A percentile compares a stretch with the other conserved stretches of the same genome.
phyloP scores from a whole-genome alignment of 345 rosid genomes.

The Melastoma malabathricum region DNA sequence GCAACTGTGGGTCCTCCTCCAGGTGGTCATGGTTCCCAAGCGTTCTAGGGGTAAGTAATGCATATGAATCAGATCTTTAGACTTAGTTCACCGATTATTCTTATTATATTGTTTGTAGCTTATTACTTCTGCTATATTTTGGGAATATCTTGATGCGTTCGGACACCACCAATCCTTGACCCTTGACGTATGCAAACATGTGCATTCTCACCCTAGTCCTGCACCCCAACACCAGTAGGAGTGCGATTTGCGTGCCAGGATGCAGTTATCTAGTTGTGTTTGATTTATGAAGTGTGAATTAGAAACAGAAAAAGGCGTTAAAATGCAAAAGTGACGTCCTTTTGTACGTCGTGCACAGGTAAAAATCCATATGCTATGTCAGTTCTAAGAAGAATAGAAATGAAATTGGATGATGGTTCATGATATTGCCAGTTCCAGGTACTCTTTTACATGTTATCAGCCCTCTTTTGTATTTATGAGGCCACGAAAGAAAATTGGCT shows the following conservation, averaged over 20 bases:
- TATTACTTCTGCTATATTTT: neutral
- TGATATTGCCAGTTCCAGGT: slow-evolving; percentile 58
- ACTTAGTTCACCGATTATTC: neutral
- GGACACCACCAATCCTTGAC: too few species aligned
- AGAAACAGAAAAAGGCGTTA: too few species aligned
- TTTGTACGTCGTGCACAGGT: slow-evolving; percentile 21
- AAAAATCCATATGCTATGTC: slow-evolving; percentile 81
- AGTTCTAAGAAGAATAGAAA: slow-evolving; percentile 61
- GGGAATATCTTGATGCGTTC: too few species aligned
- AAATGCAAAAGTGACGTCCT: too few species aligned
- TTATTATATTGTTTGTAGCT: neutral
- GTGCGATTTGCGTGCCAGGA: too few species aligned
- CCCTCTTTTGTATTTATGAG: neutral
- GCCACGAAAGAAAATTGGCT: neutral
- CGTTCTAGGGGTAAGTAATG: slow-evolving; percentile 43
- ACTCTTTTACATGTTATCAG: slow-evolving; percentile 1
- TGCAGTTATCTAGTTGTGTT: too few species aligned
- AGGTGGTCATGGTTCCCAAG: slow-evolving; percentile 19
- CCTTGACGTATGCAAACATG: too few species aligned
- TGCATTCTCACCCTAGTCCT: too few species aligned
- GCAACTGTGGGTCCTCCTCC: slow-evolving; percentile 26
- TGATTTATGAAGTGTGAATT: too few species aligned
- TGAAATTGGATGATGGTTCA: slow-evolving; percentile 79
- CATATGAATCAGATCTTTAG: slow-evolving; percentile 2
- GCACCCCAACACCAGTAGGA: too few species aligned